These are phyloP conservation scores for Mortierella sp. DNA, from an alignment of 371 early-diverging fungal species.

Conservation along the genomic window DNA sequence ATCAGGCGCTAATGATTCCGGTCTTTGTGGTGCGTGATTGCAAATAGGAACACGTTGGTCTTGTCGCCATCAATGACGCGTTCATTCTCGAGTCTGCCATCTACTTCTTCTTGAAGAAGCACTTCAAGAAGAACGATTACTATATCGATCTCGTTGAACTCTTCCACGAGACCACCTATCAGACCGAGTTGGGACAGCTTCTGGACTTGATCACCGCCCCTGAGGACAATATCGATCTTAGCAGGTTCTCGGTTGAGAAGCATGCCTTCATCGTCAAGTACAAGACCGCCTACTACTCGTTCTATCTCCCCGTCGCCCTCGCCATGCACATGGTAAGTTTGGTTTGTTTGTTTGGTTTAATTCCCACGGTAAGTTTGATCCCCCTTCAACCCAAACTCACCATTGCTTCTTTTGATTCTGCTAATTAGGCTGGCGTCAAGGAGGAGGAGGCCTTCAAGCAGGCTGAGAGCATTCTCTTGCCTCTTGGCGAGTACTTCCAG, in stretches of 20 bases:
- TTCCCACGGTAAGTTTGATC: neutral
- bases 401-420: neutral
- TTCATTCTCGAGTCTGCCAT: constrained; percentile 93
- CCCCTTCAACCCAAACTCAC: neutral
- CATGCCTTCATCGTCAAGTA: constrained; percentile 94
- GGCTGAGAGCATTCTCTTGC: constrained; percentile 87
- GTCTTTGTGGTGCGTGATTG: neutral
- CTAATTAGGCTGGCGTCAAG: constrained; percentile 75
- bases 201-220: constrained; percentile 97
- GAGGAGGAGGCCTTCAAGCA: constrained; percentile 80
- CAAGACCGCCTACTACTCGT: constrained; percentile 99
- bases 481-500: constrained; percentile 97
- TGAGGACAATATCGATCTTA: constrained; percentile 91
- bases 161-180: constrained; percentile 94
- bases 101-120: constrained; percentile 90
- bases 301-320: constrained; percentile 97
- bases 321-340: constrained; percentile 86
- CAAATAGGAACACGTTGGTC: constrained; percentile 76
- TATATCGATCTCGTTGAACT: constrained; percentile 93
- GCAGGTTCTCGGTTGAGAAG: constrained; percentile 90
- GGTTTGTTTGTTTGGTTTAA: neutral
- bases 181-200: constrained; percentile 97
- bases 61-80: constrained; percentile 94
- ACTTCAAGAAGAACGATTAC: constrained; percentile 84
- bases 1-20: no score